Conservation (phyloP, 805 yeast genomes). For the Pichia heedii region DNA sequence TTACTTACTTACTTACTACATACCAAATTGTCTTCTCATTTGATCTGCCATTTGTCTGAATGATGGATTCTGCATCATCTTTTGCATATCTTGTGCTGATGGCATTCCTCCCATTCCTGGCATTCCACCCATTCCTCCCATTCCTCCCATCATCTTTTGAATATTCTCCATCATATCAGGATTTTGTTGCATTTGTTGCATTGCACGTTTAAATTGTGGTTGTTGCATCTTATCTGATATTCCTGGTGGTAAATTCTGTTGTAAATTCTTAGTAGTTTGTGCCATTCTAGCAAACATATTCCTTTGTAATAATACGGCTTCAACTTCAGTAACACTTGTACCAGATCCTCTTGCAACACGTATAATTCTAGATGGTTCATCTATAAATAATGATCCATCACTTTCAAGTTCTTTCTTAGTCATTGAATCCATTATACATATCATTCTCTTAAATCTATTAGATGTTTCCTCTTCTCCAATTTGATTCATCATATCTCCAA, state of each 20-base stretch:
- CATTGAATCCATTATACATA: conserved; percentile 93
- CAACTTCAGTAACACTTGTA: conserved; percentile 84
- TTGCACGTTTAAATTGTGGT: conserved; percentile 33
- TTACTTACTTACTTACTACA: no score
- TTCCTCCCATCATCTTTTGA: conserved; percentile 67
- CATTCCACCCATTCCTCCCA: conserved; percentile 55
- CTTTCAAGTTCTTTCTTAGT: conserved; percentile 82
- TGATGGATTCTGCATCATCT: conserved; percentile 56
- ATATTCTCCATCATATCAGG: conserved; percentile 69
- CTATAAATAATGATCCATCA: conserved; percentile 73
- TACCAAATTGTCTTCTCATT: conserved; percentile 22
- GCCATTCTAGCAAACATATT: conserved; percentile 94
- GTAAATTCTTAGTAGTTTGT: conserved; percentile 51
- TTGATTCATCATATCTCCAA: conserved; percentile 73
- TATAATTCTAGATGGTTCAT: conserved; percentile 76
- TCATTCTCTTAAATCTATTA: conserved; percentile 76
- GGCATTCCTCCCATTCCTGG: conserved; percentile 33
- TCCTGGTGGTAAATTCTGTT: conserved; percentile 38
- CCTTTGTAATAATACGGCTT: conserved; percentile 83
- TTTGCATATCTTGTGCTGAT: conserved; percentile 37
- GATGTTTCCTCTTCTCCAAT: conserved; percentile 90
- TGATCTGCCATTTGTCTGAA: conserved; percentile 57
- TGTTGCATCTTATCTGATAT: conserved; percentile 24
- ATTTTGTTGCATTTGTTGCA: conserved; percentile 57
- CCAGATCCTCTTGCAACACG: conserved; percentile 95